Evolutionary conservation across 345 rosid genomes (phyloP).

Genomic region (Boechera stricta): DNA sequence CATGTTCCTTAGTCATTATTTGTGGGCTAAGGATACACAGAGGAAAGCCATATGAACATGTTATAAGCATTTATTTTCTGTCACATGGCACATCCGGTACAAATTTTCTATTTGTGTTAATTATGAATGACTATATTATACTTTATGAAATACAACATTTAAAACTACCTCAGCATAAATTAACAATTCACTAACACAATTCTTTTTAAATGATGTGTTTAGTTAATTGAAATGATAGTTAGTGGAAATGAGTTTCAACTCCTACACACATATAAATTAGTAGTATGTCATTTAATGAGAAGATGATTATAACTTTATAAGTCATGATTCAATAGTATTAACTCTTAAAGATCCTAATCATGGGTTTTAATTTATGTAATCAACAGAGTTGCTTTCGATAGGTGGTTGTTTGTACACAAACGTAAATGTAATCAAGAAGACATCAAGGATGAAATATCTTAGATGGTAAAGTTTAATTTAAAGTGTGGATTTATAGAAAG

Average conservation of each 20-base stretch:
- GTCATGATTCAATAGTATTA: background rate
- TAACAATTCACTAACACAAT: background rate
- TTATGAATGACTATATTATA: background rate
- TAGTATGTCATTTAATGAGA: too few relatives aligned
- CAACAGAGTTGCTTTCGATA: background rate
- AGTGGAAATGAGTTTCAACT: background rate
- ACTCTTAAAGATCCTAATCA: constrained; percentile 20
- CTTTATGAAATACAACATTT: background rate
- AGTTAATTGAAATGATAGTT: background rate
- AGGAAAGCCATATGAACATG: constrained; percentile 8
- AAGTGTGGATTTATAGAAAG: too few relatives aligned
- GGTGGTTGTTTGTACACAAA: too few relatives aligned
- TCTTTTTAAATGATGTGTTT: background rate
- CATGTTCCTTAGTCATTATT: constrained; percentile 28
- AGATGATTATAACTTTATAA: constrained; percentile 2
- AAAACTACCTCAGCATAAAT: background rate
- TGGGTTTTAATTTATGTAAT: background rate
- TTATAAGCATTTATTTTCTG: constrained; percentile 13
- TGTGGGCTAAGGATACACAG: background rate
- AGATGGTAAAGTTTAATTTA: too few relatives aligned
- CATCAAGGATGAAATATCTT: too few relatives aligned
- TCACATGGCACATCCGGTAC: constrained; percentile 16
- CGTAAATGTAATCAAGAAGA: constrained; percentile 3
- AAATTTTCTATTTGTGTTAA: background rate
- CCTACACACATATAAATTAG: too few relatives aligned